Evolutionary conservation across 352 stramenopile species (phyloP).

Genomic region (Globisporangium viniferum): DNA sequence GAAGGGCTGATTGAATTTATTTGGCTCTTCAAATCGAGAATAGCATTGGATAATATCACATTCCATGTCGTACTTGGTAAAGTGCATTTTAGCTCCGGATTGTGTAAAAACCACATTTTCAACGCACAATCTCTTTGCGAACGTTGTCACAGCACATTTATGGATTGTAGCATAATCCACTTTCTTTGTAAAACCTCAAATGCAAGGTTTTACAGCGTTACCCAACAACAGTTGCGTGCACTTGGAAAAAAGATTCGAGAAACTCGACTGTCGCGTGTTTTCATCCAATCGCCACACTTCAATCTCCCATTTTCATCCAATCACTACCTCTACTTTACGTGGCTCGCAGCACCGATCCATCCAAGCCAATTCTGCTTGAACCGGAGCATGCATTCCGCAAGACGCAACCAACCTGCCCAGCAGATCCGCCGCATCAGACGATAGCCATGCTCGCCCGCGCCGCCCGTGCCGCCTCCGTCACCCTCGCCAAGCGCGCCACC

Average conservation of each 20-base stretch:
- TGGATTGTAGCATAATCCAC: neutral
- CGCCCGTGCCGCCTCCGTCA: conserved; percentile 28
- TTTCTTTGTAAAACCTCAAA: neutral
- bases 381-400: conserved; percentile 3
- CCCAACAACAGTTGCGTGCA: neutral
- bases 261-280: neutral
- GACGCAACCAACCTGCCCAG: conserved; percentile 3
- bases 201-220: neutral
- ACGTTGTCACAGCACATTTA: no score
- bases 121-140: neutral
- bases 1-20: neutral
- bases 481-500: conserved; percentile 25
- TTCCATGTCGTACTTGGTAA: neutral
- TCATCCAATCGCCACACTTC: neutral
- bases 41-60: neutral
- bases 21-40: neutral
- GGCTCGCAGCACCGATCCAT: neutral
- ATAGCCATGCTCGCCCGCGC: conserved; percentile 44
- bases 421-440: neutral
- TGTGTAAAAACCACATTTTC: no score
- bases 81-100: neutral
- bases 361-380: neutral
- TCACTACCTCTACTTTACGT: neutral
- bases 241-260: conserved; percentile 13
- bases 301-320: neutral